Evolutionary conservation across 192 early-diverging fungal species (phyloP), one percentile per base, ranked within the genome.

Genomic region (Coemansia sp.): DNA sequence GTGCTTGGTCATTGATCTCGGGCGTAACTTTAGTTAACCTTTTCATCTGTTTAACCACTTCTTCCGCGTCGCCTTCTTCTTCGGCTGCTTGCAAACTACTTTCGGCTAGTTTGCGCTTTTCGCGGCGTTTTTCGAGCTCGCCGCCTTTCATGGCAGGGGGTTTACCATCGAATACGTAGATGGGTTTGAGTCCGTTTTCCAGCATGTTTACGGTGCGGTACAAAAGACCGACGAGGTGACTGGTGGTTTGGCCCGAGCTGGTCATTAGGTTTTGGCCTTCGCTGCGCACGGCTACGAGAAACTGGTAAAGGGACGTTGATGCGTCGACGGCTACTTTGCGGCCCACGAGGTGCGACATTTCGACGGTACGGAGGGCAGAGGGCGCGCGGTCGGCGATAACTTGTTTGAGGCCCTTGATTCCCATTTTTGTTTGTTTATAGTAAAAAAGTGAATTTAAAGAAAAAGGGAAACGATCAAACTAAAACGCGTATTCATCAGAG

Each of bases 101-200:
- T 17, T 82, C 78, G 6, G 92, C 92, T 59, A 89, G 88, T 53
- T 85, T 84, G n/a, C 90, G 86, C 57, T 86, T 82, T 43, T 89
- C 87, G 26, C 84, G 79, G 51, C 92, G 85, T 75, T 91, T 89
- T 0, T 88, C 87, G 50, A 93, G 82, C 84, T 99, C 95, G 45
- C 89, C 90, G 9, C 88, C 87, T 71, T 99, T 99, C 75, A 99
- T 67, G 0, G 72, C 87, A 5, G 97, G 97, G 29, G 97, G 95
- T 65, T 96, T 96, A 58, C 97, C 97, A 74, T 99, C 97, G 83
- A 99, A 99, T 26, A 99, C 95, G 75, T 99, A 99, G 1, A 90
- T 82, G 0, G 95, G 95, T 75, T 97, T 97, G 64, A 99, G 89
- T 25, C 97, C 97, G 59, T 89, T 94, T 62, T 99, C 95, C 1